Percentiles rank a stretch among this genome's conserved stretches.
Evolutionary conservation across 2,329 filamentous ascomycete species (phyloP).

Genomic region (Aspergillus quadrilineatus): DNA sequence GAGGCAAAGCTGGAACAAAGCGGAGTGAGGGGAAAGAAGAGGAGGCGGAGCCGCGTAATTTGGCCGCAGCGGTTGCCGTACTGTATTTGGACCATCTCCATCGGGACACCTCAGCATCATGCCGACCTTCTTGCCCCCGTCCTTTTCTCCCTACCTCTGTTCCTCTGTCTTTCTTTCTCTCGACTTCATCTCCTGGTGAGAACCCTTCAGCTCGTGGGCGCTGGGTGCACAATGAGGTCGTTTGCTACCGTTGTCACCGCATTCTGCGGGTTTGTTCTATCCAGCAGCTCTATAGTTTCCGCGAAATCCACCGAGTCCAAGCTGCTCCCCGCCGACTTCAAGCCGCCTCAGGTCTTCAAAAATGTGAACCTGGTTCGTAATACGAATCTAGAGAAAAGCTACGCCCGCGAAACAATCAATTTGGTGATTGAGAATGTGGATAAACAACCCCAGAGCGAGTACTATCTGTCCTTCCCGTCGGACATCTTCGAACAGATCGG

Average conservation of each 20-base stretch:
- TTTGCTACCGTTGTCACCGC: conserved; percentile 35
- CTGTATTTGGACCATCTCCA: conserved; percentile 22
- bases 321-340: conserved; percentile 57
- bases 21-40: conserved; percentile 11
- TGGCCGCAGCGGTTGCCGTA: conserved; percentile 37
- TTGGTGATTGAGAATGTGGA: conserved; percentile 90
- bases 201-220: conserved; percentile 21
- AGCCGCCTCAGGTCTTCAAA: conserved; percentile 86
- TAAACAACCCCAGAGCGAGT: conserved; percentile 75
- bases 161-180: conserved; percentile 14
- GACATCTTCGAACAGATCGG: conserved; percentile 74
- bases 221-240: conserved; percentile 41
- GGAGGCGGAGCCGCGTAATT: conserved; percentile 27
- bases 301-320: conserved; percentile 33
- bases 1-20: background rate
- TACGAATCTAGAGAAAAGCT: conserved; percentile 90
- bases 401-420: conserved; percentile 86
- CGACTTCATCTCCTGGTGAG: conserved; percentile 21
- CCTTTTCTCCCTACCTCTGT: conserved; percentile 3
- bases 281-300: conserved; percentile 34
- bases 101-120: conserved; percentile 42
- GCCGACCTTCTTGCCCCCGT: conserved; percentile 14
- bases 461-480: conserved; percentile 83
- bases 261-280: conserved; percentile 36
- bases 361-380: conserved; percentile 88